phyloP scores from a whole-genome alignment of 2,329 filamentous ascomycete genomes.

The Furcasterigmium furcatum region DNA sequence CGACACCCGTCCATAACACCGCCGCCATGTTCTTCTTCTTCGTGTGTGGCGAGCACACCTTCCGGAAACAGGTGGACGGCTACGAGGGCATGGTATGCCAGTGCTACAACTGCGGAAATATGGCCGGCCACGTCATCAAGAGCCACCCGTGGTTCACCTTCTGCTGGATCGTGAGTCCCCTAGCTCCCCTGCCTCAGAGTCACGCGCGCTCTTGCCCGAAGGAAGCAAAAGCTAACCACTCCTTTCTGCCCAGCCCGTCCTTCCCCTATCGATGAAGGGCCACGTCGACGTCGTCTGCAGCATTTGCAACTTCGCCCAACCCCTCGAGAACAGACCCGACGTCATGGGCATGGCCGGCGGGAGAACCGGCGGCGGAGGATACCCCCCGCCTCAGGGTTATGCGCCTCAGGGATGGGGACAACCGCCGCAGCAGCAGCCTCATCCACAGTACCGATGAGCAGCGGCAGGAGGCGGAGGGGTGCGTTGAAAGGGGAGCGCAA shows the following conservation, averaged over 20 bases:
- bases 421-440: constrained; percentile 10
- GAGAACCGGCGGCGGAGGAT: constrained; percentile 28
- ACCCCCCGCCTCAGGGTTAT: constrained; percentile 24
- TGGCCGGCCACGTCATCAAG: constrained; percentile 57
- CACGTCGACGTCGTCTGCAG: constrained; percentile 70
- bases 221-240: no score
- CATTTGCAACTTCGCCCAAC: constrained; percentile 74
- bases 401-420: constrained; percentile 29
- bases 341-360: constrained; percentile 49
- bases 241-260: constrained; percentile 50
- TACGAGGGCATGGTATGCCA: constrained; percentile 61
- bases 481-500: not conserved
- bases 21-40: constrained; percentile 58
- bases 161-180: constrained; percentile 62
- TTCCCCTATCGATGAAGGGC: constrained; percentile 66
- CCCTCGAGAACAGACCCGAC: constrained; percentile 54
- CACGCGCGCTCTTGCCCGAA: no score
- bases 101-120: constrained; percentile 67
- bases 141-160: constrained; percentile 74
- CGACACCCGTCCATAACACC: no score
- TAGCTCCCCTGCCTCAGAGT: not conserved
- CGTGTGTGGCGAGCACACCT: constrained; percentile 59
- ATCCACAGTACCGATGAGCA: constrained; percentile 1
- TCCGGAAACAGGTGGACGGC: constrained; percentile 55
- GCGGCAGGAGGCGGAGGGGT: not conserved